These are phyloP conservation scores for Daldinia decipiens DNA, from an alignment of 495 filamentous ascomycete genomes.

Conservation along the genomic window DNA sequence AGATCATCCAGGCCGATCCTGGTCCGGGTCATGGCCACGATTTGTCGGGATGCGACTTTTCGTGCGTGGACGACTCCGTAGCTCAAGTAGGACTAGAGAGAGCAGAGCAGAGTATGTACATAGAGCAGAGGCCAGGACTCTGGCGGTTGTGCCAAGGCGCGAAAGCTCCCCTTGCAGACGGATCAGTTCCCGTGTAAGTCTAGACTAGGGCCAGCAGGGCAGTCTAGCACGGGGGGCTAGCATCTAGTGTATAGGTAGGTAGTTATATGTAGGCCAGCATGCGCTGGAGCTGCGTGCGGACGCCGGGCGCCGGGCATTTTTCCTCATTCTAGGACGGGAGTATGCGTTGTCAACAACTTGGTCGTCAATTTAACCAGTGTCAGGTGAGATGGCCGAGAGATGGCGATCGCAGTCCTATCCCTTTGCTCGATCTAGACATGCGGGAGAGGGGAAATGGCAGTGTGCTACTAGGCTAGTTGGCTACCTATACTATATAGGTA, in stretches of 20 bases:
- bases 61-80: not conserved
- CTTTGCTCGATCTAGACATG: constrained; percentile 15
- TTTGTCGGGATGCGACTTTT: constrained; percentile 6
- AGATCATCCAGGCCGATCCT: constrained; percentile 8
- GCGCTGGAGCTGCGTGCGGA: constrained; percentile 13
- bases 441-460: too few species aligned
- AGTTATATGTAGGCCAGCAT: constrained; percentile 23
- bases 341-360: constrained; percentile 30
- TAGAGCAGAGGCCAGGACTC: constrained; percentile 15
- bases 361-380: constrained; percentile 26
- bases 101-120: too few species aligned
- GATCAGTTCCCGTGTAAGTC: constrained; percentile 26
- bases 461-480: too few species aligned
- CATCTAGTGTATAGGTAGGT: constrained; percentile 9
- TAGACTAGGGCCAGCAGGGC: constrained; percentile 11
- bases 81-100: constrained; percentile 5
- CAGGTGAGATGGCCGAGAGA: constrained; percentile 10
- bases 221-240: constrained; percentile 12
- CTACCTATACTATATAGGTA: constrained; percentile 12
- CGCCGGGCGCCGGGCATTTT: constrained; percentile 4
- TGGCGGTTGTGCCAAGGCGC: constrained; percentile 30
- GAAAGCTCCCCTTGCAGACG: constrained; percentile 41
- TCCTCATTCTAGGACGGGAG: constrained; percentile 4
- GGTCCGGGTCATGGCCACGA: not conserved
- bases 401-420: constrained; percentile 23